Conservation (phyloP, 2,329 filamentous ascomycete genomes). For the Phaeosphaeriaceae sp. region DNA sequence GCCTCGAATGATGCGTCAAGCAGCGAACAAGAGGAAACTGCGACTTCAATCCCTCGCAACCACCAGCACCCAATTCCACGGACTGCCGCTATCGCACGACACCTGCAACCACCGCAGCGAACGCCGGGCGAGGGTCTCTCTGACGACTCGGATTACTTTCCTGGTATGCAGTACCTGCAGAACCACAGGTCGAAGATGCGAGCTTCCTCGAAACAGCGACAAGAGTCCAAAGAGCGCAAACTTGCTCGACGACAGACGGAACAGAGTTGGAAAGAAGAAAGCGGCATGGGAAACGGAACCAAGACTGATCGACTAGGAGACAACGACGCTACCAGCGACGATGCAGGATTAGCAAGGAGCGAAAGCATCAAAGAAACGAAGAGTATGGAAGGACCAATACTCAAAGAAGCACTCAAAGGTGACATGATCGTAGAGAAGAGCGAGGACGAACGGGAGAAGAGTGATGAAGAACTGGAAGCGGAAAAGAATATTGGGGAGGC, state of each 20-base stretch:
- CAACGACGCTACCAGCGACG: constrained; percentile 34
- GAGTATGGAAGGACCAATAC: constrained; percentile 28
- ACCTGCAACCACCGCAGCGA: constrained; percentile 40
- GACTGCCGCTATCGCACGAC: constrained; percentile 39
- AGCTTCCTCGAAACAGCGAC: constrained; percentile 37
- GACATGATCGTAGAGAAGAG: constrained; percentile 43
- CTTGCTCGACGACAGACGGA: constrained; percentile 42
- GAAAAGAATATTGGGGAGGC: constrained; percentile 25
- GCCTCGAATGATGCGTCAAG: constrained; percentile 42
- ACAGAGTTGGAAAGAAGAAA: constrained; percentile 54
- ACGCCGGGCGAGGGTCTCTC: constrained; percentile 48
- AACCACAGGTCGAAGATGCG: constrained; percentile 23
- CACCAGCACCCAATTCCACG: constrained; percentile 32
- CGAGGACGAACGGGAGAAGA: constrained; percentile 28
- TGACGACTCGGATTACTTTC: constrained; percentile 53
- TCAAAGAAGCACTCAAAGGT: constrained; percentile 43
- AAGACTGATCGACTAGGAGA: constrained; percentile 57
- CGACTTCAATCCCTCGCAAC: constrained; percentile 20
- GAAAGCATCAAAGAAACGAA: constrained; percentile 6
- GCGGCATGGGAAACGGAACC: constrained; percentile 55
- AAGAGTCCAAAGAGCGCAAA: constrained; percentile 45
- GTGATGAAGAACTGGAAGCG: constrained; percentile 17
- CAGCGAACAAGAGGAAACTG: constrained; percentile 28
- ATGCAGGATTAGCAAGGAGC: constrained; percentile 8
- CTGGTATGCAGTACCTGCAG: constrained; percentile 43